phyloP scores from a whole-genome alignment of 169 alveolate species.

The Plasmodium sp. region DNA sequence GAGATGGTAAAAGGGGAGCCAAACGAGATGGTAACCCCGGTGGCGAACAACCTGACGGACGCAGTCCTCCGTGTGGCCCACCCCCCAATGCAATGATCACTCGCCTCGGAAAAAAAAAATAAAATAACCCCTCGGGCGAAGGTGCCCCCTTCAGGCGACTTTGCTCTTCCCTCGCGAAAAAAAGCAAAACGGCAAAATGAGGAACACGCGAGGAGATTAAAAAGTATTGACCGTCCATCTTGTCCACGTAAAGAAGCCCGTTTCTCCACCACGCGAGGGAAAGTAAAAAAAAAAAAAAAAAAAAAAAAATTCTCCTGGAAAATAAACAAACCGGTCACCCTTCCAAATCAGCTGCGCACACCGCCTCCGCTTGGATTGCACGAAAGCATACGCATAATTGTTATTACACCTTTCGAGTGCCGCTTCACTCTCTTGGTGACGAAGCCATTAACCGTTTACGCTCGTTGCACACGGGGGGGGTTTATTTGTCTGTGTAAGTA shows the following conservation, averaged over 20 bases:
- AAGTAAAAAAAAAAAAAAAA: too few species aligned
- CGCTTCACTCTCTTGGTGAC: neutral
- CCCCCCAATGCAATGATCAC: neutral
- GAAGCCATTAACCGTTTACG: neutral
- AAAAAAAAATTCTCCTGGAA: neutral
- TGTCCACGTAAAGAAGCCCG: neutral
- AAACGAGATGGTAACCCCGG: neutral
- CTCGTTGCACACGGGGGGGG: neutral
- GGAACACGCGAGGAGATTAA: neutral
- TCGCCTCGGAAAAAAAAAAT: neutral
- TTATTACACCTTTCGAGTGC: neutral
- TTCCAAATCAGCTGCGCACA: neutral
- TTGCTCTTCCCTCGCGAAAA: neutral
- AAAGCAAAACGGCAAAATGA: neutral
- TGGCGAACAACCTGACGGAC: neutral
- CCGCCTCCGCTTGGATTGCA: neutral
- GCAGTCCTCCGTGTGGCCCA: neutral
- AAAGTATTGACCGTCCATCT: neutral
- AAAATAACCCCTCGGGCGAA: neutral
- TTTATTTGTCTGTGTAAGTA: conserved; percentile 2
- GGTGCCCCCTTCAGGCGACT: neutral
- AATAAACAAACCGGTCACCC: neutral
- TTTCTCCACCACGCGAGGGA: neutral
- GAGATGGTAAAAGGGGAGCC: neutral
- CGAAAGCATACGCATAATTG: neutral